phyloP scores from a whole-genome alignment of 371 early-diverging fungal genomes.

The Syncephalastrum monosporum region DNA sequence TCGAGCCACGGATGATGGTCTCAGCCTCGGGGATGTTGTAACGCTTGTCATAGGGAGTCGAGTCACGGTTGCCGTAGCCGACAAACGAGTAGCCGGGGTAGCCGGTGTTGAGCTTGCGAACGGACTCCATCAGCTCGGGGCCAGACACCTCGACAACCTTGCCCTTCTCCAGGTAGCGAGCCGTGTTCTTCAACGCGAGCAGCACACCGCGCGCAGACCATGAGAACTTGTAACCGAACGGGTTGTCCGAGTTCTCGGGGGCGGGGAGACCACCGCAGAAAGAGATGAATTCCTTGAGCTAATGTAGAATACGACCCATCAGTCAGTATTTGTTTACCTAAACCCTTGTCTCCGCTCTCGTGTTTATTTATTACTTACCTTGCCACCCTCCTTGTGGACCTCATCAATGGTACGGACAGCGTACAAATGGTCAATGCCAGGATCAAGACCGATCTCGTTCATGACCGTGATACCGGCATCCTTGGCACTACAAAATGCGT shows the following conservation, averaged over 20 bases:
- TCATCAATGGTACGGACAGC: slow-evolving; percentile 86
- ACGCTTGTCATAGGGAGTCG: slow-evolving; percentile 89
- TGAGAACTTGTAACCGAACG: slow-evolving; percentile 98
- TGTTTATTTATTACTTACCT: slow-evolving; percentile 45
- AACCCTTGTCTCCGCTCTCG: too few relatives aligned
- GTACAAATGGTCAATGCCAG: slow-evolving; percentile 93
- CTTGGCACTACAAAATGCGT: slow-evolving; percentile 59
- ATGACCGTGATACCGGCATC: slow-evolving; percentile 79
- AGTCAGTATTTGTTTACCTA: not conserved
- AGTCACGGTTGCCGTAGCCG: slow-evolving; percentile 97
- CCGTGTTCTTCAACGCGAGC: slow-evolving; percentile 91
- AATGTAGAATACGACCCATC: slow-evolving; percentile 4
- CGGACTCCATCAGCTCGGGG: slow-evolving; percentile 85
- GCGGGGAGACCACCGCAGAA: slow-evolving; percentile 99
- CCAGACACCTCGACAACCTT: slow-evolving; percentile 91
- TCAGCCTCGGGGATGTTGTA: slow-evolving; percentile 95
- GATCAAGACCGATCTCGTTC: slow-evolving; percentile 95
- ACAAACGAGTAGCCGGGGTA: slow-evolving; percentile 90
- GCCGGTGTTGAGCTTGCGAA: slow-evolving; percentile 78
- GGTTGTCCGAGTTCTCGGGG: slow-evolving; percentile 96
- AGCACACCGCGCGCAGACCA: slow-evolving; percentile 97
- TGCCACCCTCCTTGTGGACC: slow-evolving; percentile 86
- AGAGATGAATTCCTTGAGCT: slow-evolving; percentile 84
- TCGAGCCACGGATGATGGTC: slow-evolving; percentile 92
- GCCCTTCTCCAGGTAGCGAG: slow-evolving; percentile 86